Percentiles rank a stretch among this genome's conserved stretches.
Conservation (phyloP, 257 asterid genomes). For the Jaltomata sinuosa region DNA sequence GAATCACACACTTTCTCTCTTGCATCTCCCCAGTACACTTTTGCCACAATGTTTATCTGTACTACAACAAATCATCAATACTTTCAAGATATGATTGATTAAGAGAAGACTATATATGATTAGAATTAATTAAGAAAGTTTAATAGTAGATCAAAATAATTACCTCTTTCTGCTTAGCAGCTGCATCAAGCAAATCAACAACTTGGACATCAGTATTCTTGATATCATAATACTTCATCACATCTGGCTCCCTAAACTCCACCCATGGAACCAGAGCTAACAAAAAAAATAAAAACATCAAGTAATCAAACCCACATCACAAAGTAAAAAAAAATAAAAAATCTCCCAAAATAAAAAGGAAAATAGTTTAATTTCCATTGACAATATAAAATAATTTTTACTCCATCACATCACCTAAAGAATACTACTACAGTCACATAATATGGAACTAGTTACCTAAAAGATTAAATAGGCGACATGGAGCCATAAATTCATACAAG, state of each 20-base stretch:
- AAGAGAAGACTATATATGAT: not conserved
- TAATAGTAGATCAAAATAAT: conserved; percentile 7
- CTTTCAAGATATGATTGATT: not conserved
- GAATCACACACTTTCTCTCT: conserved; percentile 73
- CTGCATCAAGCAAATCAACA: conserved; percentile 77
- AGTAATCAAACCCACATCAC: not conserved
- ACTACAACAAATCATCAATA: not conserved
- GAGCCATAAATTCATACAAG: not conserved
- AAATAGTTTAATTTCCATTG: not conserved
- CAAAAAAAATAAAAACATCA: not conserved
- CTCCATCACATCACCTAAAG: not conserved
- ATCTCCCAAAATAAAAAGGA: not conserved
- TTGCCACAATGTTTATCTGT: conserved; percentile 55
- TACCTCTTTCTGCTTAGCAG: conserved; percentile 67
- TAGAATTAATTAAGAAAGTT: not conserved
- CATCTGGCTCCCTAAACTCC: conserved; percentile 73
- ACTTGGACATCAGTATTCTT: conserved; percentile 48
- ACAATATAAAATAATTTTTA: not conserved
- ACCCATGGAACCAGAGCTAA: conserved; percentile 67
- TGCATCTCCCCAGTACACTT: conserved; percentile 89
- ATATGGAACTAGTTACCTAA: not conserved
- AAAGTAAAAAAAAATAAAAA: not conserved
- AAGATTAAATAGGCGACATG: not conserved
- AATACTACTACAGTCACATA: not conserved
- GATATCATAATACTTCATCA: conserved; percentile 59